A percentile compares a stretch with the other conserved stretches of the same genome.
phyloP scores from a whole-genome alignment of 768 basidiomycete genomes.

The Lentinula guzmanii region DNA sequence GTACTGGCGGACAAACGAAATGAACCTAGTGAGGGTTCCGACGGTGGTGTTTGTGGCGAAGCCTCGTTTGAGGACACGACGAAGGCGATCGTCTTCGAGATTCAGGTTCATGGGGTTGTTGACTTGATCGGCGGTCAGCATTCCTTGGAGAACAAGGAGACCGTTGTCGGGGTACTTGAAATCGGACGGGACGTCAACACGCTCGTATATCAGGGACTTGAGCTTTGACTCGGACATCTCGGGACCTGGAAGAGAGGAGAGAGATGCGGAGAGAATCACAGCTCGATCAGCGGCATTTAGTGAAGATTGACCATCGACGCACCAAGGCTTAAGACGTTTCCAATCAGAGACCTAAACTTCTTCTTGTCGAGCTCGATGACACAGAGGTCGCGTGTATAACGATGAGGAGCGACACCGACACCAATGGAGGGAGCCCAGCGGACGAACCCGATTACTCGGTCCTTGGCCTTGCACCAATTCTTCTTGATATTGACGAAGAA shows the following conservation, averaged over 20 bases:
- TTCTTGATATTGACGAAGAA: constrained; percentile 26
- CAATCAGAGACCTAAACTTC: constrained; percentile 22
- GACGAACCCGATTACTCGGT: constrained; percentile 32
- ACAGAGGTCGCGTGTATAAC: constrained; percentile 25
- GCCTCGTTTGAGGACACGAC: constrained; percentile 31
- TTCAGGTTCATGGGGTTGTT: constrained; percentile 22
- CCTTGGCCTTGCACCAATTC: constrained; percentile 22
- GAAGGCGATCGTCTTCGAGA: constrained; percentile 21
- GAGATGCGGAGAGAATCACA: constrained; percentile 3
- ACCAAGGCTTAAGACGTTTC: constrained; percentile 32
- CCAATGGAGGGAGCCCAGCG: constrained; percentile 31
- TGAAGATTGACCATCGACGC: constrained; percentile 16
- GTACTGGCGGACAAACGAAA: constrained; percentile 26
- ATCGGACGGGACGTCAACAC: constrained; percentile 11
- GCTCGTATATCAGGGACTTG: constrained; percentile 12
- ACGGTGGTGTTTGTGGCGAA: constrained; percentile 28
- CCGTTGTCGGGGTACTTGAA: constrained; percentile 26
- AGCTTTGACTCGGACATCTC: constrained; percentile 17
- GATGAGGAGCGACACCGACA: constrained; percentile 8
- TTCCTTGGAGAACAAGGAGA: constrained; percentile 23
- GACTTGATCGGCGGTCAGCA: constrained; percentile 25
- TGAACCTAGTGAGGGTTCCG: constrained; percentile 25
- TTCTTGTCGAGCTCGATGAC: constrained; percentile 29
- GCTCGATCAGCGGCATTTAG: constrained; percentile 17
- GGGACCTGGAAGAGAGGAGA: constrained; percentile 16